Evolutionary conservation across 345 rosid genomes (phyloP).

Genomic region (Sapria himalayana): DNA sequence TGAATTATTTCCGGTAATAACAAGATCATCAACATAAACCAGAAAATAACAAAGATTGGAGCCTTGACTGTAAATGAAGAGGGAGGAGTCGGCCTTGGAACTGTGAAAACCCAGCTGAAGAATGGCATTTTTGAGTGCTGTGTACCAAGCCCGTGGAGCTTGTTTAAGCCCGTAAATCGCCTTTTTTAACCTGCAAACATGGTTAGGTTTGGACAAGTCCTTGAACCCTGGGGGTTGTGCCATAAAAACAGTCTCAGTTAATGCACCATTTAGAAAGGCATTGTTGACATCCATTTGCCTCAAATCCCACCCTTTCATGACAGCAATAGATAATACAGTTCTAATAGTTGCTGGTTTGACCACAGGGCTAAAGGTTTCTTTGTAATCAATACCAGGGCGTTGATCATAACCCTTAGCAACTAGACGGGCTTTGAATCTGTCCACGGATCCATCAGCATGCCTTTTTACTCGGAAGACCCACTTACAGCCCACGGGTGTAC

Average conservation of each 20-base stretch:
- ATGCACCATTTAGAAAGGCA: no score
- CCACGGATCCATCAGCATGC: background rate
- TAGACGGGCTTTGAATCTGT: no score
- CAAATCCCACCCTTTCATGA: background rate
- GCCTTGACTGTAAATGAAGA: background rate
- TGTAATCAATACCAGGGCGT: background rate
- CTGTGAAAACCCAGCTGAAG: background rate
- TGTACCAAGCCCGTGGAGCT: background rate
- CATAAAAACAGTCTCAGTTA: background rate
- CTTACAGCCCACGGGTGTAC: background rate
- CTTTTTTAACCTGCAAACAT: no score
- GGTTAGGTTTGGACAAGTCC: no score
- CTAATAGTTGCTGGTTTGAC: background rate
- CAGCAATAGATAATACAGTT: background rate
- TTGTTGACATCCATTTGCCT: slow-evolving; percentile 1
- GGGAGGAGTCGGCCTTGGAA: background rate
- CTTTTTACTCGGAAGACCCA: background rate
- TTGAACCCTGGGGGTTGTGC: slow-evolving; percentile 1
- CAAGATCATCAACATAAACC: slow-evolving; percentile 1
- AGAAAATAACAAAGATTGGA: background rate
- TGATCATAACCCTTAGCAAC: background rate
- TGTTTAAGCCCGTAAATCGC: no score
- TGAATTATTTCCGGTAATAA: background rate
- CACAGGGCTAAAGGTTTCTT: slow-evolving; percentile 1
- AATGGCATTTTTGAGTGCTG: background rate